These are phyloP conservation scores for Globisporangium cystogenes DNA, from an alignment of 352 stramenopile genomes.

Conservation along the genomic window DNA sequence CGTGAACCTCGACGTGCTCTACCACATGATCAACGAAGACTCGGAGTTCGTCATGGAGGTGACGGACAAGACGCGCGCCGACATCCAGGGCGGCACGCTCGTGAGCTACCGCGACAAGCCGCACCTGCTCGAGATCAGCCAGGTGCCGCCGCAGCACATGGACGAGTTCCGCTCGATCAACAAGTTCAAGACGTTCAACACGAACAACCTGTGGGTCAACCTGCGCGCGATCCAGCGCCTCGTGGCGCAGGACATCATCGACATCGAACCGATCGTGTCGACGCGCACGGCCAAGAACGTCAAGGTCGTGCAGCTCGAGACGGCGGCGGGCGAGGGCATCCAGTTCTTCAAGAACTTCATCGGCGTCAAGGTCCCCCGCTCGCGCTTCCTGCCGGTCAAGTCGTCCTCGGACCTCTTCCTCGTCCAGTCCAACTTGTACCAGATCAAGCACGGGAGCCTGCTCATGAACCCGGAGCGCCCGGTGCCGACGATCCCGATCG, in stretches of 20 bases:
- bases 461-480: conserved; percentile 83
- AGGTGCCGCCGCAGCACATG: conserved; percentile 95
- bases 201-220: conserved; percentile 99
- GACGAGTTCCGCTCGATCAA: conserved; percentile 91
- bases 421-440: conserved; percentile 92
- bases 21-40: conserved; percentile 97
- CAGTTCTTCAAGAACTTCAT: conserved; percentile 98
- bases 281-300: conserved; percentile 94
- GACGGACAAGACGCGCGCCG: conserved; percentile 90
- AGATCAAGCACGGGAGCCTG: conserved; percentile 90
- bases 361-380: conserved; percentile 94
- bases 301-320: conserved; percentile 93
- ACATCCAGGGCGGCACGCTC: conserved; percentile 89
- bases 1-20: conserved; percentile 96
- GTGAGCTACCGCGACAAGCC: conserved; percentile 90
- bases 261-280: conserved; percentile 95
- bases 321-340: conserved; percentile 96
- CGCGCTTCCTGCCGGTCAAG: conserved; percentile 98
- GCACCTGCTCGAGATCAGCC: conserved; percentile 96
- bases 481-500: conserved; percentile 86
- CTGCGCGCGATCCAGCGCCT: conserved; percentile 96
- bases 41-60: conserved; percentile 99
- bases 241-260: conserved; percentile 96
- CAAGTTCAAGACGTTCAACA: conserved; percentile 99
- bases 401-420: conserved; percentile 98